Base-by-base conservation (phyloP, 352 stramenopile species). In the Phytophthora capsici region DNA sequence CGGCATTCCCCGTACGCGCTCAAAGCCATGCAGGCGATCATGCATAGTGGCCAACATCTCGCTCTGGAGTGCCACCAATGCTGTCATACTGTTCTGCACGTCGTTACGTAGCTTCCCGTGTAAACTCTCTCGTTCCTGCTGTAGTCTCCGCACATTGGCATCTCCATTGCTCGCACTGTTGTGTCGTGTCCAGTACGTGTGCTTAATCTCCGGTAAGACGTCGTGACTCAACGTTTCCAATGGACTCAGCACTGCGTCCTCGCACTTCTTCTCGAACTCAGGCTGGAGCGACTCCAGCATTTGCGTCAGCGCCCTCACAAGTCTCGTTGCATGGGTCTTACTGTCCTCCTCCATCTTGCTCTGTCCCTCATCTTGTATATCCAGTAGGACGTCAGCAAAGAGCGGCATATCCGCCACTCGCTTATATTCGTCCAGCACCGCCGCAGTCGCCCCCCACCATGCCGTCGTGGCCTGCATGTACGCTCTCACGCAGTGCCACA, bases 401-500 rank as follows among this genome's bases (percentile, higher is more conserved):
- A 93, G 66, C 37, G 82, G 54, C 80, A 89, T 82, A 1, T 83
- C 71, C 1, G 69, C 64, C 19, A 91, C 63, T 13, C 86, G 71
- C 57, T 84, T 82, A 46, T 91, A 91, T 45, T 94, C 84, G 14
- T 90, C 75, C 20, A 80, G 40, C 0, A 94, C 80, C 1, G 82
- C 82, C 1, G 56, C 40, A 0, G 85, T 75, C 0, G 82, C 81
- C 0, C 65, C 60, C 69, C 72, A 87, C 82, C 81, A 93, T n/a
- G 84, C 67, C 20, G 77, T 73, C 6, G 86, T 90, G 10, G 86
- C 82, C n/a, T 79, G 77, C 50, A 77, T 69, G 41, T 88, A 88
- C 8, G 81, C 75, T 23, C 82, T 70, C 8, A 93, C 71, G 53
- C 82, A 90, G 54, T 93, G 89, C 79, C 80, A 93, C 10, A 94